Evolutionary conservation across 2,329 filamentous ascomycete species (phyloP).

Genomic region (Colletotrichum limetticola): DNA sequence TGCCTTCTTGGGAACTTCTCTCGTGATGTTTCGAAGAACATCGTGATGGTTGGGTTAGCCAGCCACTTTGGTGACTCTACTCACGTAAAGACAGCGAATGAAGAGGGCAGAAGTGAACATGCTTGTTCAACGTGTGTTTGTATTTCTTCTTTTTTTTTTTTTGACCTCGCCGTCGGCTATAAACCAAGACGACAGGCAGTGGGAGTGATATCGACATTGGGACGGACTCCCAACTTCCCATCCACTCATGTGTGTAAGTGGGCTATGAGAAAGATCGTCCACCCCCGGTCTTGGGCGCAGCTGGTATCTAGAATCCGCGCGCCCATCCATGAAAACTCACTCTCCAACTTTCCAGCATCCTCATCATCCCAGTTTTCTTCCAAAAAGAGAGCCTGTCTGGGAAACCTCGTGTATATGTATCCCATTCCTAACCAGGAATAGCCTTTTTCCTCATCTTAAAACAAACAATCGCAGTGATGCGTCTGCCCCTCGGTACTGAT

Average conservation of each 20-base stretch:
- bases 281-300: neutral
- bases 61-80: too few relatives aligned
- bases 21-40: neutral
- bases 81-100: too few relatives aligned
- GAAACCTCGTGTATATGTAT: constrained; percentile 11
- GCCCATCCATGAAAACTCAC: neutral
- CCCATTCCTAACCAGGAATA: neutral
- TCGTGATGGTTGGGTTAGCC: neutral
- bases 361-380: neutral
- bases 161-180: neutral
- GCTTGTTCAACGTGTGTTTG: neutral
- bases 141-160: neutral
- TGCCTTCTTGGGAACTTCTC: neutral
- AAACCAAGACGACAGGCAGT: neutral
- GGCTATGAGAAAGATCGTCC: neutral
- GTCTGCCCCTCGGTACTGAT: constrained; percentile 25
- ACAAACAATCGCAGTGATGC: constrained; percentile 22
- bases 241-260: neutral
- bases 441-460: neutral
- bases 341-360: neutral
- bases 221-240: neutral
- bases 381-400: neutral
- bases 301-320: neutral
- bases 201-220: too few relatives aligned
- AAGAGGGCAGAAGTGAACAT: too few relatives aligned